Conservation (phyloP, 2,329 filamentous ascomycete species). For the Raffaelea arxii region DNA sequence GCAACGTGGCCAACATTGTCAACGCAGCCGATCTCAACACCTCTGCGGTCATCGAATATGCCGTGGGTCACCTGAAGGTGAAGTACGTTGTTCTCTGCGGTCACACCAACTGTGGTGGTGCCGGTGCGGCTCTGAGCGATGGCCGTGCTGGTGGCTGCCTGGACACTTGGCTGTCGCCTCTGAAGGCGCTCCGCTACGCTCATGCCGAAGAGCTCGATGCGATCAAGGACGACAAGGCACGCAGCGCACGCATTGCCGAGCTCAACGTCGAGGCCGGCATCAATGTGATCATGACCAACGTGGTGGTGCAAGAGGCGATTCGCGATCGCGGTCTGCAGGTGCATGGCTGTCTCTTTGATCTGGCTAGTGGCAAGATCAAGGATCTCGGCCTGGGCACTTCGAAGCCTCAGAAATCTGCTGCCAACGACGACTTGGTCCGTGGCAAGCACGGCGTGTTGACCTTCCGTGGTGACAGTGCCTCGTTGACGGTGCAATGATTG, state of each 20-base stretch:
- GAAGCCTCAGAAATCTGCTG: constrained; percentile 11
- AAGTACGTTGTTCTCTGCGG: constrained; percentile 63
- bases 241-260: constrained; percentile 57
- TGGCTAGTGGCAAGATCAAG: constrained; percentile 35
- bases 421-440: constrained; percentile 27
- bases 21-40: constrained; percentile 66
- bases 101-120: constrained; percentile 60
- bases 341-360: constrained; percentile 70
- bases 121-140: constrained; percentile 45
- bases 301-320: constrained; percentile 60
- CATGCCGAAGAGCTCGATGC: constrained; percentile 46
- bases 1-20: constrained; percentile 83
- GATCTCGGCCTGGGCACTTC: constrained; percentile 37
- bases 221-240: constrained; percentile 42
- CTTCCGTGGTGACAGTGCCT: constrained; percentile 31
- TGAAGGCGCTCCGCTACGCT: constrained; percentile 31
- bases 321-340: constrained; percentile 60
- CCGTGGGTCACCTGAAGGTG: constrained; percentile 62
- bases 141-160: constrained; percentile 40
- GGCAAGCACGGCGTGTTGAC: constrained; percentile 41
- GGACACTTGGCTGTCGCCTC: constrained; percentile 44
- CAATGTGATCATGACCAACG: constrained; percentile 57
- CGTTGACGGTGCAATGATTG: constrained; percentile 18
- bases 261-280: constrained; percentile 66
- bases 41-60: constrained; percentile 68